These are phyloP conservation scores for Suhomyces chickasaworum DNA, from an alignment of 1,139 yeast genomes.

Conservation along the genomic window DNA sequence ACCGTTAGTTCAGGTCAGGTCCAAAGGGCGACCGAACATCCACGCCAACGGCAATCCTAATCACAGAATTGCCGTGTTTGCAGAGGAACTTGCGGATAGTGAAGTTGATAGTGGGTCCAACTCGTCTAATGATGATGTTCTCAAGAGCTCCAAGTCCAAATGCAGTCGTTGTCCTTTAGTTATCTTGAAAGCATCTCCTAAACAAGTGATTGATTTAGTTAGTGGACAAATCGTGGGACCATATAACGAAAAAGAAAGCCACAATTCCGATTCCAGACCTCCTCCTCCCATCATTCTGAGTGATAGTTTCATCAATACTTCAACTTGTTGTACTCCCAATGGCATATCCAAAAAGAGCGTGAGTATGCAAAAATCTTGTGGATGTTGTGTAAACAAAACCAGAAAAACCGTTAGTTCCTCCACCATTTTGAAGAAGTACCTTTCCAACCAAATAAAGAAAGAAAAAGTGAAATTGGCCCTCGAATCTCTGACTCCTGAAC, in stretches of 20 bases:
- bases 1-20: conserved; percentile 81
- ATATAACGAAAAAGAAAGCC: conserved; percentile 26
- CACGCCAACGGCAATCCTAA: conserved; percentile 49
- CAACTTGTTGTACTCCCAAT: conserved; percentile 35
- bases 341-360: conserved; percentile 22
- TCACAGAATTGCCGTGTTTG: conserved; percentile 61
- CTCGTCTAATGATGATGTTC: not conserved
- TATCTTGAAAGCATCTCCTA: conserved; percentile 48
- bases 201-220: conserved; percentile 52
- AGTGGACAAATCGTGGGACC: conserved; percentile 50
- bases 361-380: conserved; percentile 25
- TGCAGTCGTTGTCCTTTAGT: conserved; percentile 36
- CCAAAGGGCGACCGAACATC: conserved; percentile 78
- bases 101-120: conserved; percentile 4
- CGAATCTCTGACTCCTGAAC: not conserved
- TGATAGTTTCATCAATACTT: conserved; percentile 39
- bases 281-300: conserved; percentile 32
- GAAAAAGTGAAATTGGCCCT: conserved; percentile 4
- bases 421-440: conserved; percentile 39
- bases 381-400: conserved; percentile 27
- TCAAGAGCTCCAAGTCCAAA: conserved; percentile 4
- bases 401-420: conserved; percentile 32
- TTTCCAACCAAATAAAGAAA: conserved; percentile 26
- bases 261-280: conserved; percentile 17
- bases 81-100: conserved; percentile 42